Conservation (phyloP, 768 basidiomycete genomes). For the Tulasnella sp. region DNA sequence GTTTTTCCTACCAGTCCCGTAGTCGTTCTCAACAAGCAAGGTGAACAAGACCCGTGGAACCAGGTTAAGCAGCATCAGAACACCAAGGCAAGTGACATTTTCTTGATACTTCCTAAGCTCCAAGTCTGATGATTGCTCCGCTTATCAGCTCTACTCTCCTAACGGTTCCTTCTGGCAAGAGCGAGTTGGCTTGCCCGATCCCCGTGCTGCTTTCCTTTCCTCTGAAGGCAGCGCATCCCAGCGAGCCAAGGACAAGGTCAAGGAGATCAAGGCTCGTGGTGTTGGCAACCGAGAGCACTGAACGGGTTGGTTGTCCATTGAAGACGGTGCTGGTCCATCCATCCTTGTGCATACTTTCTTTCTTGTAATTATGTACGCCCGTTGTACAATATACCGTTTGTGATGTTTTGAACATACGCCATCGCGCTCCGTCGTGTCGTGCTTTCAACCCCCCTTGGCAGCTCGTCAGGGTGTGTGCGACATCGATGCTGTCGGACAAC, state of each 20-base stretch:
- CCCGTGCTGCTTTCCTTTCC: conserved; percentile 27
- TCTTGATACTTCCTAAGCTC: not conserved
- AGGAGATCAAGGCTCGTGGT: conserved; percentile 26
- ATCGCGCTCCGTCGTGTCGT: not conserved
- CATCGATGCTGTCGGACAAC: not conserved
- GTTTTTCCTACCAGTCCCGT: conserved; percentile 8
- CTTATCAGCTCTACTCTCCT: conserved; percentile 25
- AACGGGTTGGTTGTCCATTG: not conserved
- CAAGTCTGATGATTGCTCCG: not conserved
- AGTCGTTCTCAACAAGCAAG: conserved; percentile 26
- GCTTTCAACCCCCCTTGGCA: not conserved
- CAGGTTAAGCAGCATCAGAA: conserved; percentile 29
- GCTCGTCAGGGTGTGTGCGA: not conserved
- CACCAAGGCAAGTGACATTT: conserved; percentile 25
- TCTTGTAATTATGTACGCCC: not conserved
- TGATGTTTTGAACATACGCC: not conserved
- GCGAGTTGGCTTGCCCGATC: conserved; percentile 26
- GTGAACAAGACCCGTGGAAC: conserved; percentile 29
- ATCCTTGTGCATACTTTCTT: not conserved
- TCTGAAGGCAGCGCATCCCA: conserved; percentile 11
- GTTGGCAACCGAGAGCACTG: conserved; percentile 12
- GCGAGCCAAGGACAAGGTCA: conserved; percentile 25
- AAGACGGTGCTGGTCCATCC: not conserved
- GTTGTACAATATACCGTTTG: not conserved
- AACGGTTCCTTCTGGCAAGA: conserved; percentile 25